Base-by-base conservation (phyloP, 768 basidiomycete species). In the Hirschioporus abietinus region DNA sequence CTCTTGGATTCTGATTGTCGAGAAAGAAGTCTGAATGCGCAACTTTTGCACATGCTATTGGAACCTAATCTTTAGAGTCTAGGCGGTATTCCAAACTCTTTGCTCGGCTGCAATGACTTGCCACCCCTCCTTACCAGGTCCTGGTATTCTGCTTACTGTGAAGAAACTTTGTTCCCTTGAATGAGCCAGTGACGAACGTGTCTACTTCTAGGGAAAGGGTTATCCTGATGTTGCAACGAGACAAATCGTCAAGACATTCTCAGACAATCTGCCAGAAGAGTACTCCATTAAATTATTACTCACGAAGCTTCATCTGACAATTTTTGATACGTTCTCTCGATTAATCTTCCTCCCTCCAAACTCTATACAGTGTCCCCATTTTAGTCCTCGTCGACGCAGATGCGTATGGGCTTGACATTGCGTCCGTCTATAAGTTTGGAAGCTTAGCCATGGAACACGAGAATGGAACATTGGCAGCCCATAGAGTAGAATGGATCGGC, bases 11-110 rank as follows among this genome's bases (percentile, higher is more conserved):
- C 79, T 99, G 18, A 79, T 99, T 4, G 82, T 98, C 20, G 97
- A 99, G 78, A 99, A 99, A 79, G 97, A 99, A 78, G 96, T 90
- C 35, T 63, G 78, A 26, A 15, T 15, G 42, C 6, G 20, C 9
- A 9, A 59, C 1, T 23, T n/a, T 52, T 36, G 34, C 59, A 24
- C 1, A 12, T 20, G 35, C 12, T 10, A 30, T 24, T 65, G 30
- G 9, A 15, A 24, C 18, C 63, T 18, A 24, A 65, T 61, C 23
- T 64, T 17, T 57, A 23, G n/a, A 15, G 30, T 52, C 3, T 73
- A 98, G 96, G 96, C 97, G 0, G 86, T 97, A n/a, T 99, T 98
- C 74, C 92, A 95, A 72, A 91, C 93, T 0, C 82, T 99, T 0
- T 90, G 88, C 72, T 81, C 82, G 58, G 69, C 87, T 18, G 76